phyloP scores from a whole-genome alignment of 805 yeast species.

The Zygosaccharomyces siamensis region DNA sequence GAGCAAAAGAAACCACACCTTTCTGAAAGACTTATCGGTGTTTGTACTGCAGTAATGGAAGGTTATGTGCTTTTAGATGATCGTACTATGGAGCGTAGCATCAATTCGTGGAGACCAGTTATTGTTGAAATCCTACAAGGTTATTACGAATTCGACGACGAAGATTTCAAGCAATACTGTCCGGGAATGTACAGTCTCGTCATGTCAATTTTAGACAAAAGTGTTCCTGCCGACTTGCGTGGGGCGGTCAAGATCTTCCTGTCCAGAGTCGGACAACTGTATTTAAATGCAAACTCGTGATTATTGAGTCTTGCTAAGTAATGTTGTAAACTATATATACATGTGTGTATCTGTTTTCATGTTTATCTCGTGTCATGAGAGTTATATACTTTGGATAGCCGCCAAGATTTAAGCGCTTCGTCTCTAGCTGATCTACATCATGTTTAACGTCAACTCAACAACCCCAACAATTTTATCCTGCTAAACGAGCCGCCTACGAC shows the following conservation, averaged over 20 bases:
- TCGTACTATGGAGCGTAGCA: conserved; percentile 67
- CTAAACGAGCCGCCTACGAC: neutral
- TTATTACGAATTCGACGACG: conserved; percentile 67
- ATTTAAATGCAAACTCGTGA: conserved; percentile 24
- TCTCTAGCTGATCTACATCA: neutral
- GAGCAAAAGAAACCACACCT: conserved; percentile 47
- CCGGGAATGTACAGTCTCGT: conserved; percentile 58
- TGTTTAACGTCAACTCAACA: neutral
- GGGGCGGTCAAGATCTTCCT: conserved; percentile 56
- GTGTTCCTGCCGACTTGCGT: conserved; percentile 57
- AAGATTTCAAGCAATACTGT: conserved; percentile 57
- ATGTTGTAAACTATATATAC: neutral
- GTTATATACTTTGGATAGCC: neutral
- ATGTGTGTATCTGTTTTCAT: too few relatives aligned
- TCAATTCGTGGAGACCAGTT: conserved; percentile 87
- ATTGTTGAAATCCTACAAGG: conserved; percentile 85
- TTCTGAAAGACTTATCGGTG: conserved; percentile 46
- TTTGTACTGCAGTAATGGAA: conserved; percentile 65
- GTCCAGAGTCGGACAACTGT: conserved; percentile 49
- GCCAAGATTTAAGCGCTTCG: neutral
- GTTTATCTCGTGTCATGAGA: too few relatives aligned
- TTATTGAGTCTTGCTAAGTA: neutral
- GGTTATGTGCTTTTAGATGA: conserved; percentile 72
- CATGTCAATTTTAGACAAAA: conserved; percentile 55
- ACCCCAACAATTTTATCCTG: neutral